These are phyloP conservation scores for Aquilaria malaccensis DNA, from an alignment of 345 rosid genomes.

Conservation along the genomic window DNA sequence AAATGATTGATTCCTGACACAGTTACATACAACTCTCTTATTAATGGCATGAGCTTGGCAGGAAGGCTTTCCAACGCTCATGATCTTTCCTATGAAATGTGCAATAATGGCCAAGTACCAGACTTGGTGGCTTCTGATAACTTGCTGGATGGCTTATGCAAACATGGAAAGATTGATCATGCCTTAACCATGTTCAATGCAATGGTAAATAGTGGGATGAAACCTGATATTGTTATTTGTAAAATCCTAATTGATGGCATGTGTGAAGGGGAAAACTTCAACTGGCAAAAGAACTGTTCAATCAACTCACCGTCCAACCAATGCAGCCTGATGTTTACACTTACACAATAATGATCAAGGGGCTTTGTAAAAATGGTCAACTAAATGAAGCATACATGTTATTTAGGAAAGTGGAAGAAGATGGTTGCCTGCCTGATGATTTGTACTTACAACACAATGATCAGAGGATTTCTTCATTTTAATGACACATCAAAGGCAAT, in stretches of 20 bases:
- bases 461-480: conserved; percentile 8
- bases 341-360: conserved; percentile 25
- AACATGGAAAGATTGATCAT: conserved; percentile 13
- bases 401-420: conserved; percentile 24
- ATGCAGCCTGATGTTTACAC: conserved; percentile 23
- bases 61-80: conserved; percentile 26
- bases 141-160: conserved; percentile 23
- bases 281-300: conserved; percentile 23
- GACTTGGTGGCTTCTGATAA: conserved; percentile 2
- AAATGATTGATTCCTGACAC: conserved; percentile 17
- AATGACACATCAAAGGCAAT: conserved; percentile 1
- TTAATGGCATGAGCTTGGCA: conserved; percentile 19
- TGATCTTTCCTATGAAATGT: conserved; percentile 17
- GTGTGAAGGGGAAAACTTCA: conserved; percentile 24
- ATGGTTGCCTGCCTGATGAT: conserved; percentile 18
- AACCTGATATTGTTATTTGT: conserved; percentile 18
- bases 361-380: conserved; percentile 20
- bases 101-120: background rate
- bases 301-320: conserved; percentile 17
- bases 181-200: conserved; percentile 17
- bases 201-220: conserved; percentile 9
- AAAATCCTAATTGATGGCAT: conserved; percentile 29
- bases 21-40: conserved; percentile 22
- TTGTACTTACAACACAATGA: conserved; percentile 17
- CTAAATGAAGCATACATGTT: conserved; percentile 21